Conservation (phyloP, 768 basidiomycete genomes). For the Suillus variegatus region DNA sequence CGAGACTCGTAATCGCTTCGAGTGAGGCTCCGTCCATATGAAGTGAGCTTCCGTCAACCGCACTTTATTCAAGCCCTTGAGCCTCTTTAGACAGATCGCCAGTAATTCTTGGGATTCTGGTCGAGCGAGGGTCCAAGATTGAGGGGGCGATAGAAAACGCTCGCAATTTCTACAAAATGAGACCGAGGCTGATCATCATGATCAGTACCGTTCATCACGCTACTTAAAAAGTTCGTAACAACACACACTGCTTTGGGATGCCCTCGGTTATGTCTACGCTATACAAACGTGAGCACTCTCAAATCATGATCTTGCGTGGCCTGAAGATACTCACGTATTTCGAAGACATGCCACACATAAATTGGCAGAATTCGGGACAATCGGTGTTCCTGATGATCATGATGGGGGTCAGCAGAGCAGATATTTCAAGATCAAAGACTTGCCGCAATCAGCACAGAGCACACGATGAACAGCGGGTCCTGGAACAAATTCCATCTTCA, state of each 20-base stretch:
- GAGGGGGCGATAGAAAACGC: conserved; percentile 90
- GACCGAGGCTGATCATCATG: conserved; percentile 63
- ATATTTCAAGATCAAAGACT: conserved; percentile 17
- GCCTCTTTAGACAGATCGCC: conserved; percentile 91
- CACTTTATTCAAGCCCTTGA: conserved; percentile 92
- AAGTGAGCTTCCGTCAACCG: conserved; percentile 98
- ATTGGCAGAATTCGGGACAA: conserved; percentile 91
- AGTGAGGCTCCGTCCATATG: conserved; percentile 99
- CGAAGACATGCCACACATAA: conserved; percentile 86
- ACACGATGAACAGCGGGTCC: conserved; percentile 78
- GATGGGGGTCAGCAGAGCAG: conserved; percentile 8
- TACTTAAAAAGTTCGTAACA: not conserved
- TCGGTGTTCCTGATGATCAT: conserved; percentile 63
- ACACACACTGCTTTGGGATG: conserved; percentile 88
- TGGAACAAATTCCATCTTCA: conserved; percentile 76
- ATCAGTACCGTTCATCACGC: not conserved
- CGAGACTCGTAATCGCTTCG: conserved; percentile 88
- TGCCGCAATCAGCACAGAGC: conserved; percentile 88
- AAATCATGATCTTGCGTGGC: not conserved
- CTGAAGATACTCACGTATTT: conserved; percentile 63
- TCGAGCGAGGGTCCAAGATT: conserved; percentile 80
- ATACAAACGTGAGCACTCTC: not conserved
- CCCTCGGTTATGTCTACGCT: conserved; percentile 98
- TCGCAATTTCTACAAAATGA: conserved; percentile 97
- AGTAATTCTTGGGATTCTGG: conserved; percentile 93